Conservation (phyloP, 2,329 filamentous ascomycete species). For the Monosporascus sp. region DNA sequence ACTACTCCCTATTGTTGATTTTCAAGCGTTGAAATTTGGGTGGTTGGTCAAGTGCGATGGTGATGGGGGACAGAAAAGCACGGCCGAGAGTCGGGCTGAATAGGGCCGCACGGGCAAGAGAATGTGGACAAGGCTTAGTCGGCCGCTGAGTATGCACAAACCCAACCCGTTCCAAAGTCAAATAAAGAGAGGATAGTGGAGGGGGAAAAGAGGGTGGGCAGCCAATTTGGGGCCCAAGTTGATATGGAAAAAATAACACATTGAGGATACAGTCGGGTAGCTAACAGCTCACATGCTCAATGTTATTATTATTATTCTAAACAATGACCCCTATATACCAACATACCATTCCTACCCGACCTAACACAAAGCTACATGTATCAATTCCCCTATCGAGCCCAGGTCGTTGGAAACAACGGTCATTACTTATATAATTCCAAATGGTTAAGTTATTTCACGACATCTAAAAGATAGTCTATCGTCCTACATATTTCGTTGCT, state of each 20-base stretch:
- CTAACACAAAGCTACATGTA: too few relatives aligned
- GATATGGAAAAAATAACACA: neutral
- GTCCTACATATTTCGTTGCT: neutral
- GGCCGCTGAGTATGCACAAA: neutral
- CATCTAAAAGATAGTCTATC: too few relatives aligned
- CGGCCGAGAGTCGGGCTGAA: neutral
- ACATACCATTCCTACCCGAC: too few relatives aligned
- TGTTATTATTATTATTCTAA: neutral
- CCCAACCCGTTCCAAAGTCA: too few relatives aligned
- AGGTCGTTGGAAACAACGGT: too few relatives aligned
- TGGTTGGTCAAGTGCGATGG: neutral
- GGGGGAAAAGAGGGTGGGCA: neutral
- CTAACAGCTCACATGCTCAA: neutral
- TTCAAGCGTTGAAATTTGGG: neutral
- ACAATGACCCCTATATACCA: neutral
- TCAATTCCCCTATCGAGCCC: too few relatives aligned
- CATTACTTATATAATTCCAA: too few relatives aligned
- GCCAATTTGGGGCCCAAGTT: neutral
- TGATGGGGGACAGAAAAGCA: neutral
- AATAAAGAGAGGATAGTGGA: neutral
- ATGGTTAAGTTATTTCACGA: too few relatives aligned
- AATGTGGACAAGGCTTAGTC: too few relatives aligned
- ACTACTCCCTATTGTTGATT: neutral
- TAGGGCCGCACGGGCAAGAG: neutral
- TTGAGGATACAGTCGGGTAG: neutral